Percentiles rank a stretch among this genome's conserved stretches.
Evolutionary conservation across 192 early-diverging fungal species (phyloP).

Genomic region (Dispira simplex): DNA sequence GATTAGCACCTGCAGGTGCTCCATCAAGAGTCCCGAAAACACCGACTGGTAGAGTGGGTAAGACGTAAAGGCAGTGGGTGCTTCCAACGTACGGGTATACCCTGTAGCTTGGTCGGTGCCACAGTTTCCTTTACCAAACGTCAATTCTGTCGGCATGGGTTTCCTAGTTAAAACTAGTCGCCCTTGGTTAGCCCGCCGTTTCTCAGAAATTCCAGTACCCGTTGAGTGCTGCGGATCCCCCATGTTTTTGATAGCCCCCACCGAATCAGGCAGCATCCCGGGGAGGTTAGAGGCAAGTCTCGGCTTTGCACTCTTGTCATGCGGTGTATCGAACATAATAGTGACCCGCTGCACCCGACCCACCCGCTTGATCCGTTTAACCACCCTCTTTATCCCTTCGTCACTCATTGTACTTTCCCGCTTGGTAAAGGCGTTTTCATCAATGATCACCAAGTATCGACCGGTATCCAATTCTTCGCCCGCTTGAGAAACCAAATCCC

Average conservation of each 20-base stretch:
- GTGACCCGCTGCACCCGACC: background rate
- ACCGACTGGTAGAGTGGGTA: background rate
- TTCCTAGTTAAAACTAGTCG: background rate
- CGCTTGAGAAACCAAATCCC: slow-evolving; percentile 16
- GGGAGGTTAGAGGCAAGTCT: background rate
- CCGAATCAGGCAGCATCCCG: background rate
- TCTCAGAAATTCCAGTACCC: background rate
- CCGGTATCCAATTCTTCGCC: slow-evolving; percentile 17
- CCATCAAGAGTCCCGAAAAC: background rate
- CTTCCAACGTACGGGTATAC: background rate
- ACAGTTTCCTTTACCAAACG: background rate
- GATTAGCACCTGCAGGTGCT: slow-evolving; percentile 12
- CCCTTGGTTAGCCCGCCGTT: background rate
- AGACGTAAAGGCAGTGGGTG: background rate
- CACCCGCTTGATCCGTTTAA: background rate
- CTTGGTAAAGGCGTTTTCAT: slow-evolving; percentile 19
- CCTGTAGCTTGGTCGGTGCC: background rate
- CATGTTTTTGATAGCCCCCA: background rate
- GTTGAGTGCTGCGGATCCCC: too few species aligned
- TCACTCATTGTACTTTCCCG: slow-evolving; percentile 6
- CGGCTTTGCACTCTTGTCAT: background rate
- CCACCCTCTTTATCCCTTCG: too few species aligned
- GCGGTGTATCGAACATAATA: too few species aligned
- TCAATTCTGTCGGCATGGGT: background rate
- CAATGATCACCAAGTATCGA: slow-evolving; percentile 17